Evolutionary conservation across 2,329 filamentous ascomycete species (phyloP), one percentile per base, ranked within the genome.

Genomic region (Calonectria fujianensis): DNA sequence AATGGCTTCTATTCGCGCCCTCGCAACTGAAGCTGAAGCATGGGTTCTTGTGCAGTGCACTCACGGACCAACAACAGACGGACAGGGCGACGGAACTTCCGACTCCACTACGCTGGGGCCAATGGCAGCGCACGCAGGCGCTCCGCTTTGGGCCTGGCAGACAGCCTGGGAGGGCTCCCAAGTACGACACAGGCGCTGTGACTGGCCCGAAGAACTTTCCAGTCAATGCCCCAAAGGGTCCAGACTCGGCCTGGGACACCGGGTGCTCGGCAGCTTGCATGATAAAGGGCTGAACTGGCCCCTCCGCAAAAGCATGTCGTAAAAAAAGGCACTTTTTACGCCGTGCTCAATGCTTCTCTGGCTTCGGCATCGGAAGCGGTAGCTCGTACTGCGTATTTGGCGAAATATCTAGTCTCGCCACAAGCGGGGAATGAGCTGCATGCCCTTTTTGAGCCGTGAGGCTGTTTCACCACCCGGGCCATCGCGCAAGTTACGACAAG

Each of bases 241-340:
- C 10, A 31, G 57, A 63, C 57, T 41, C 57, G 27, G 4, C 7
- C 27, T 41, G 10, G 4, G 57, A 41, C 5, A 27, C 57, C 29
- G 4, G 35, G 20, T n/a, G n/a, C 57, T 18, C 57, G 37, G 57
- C 35, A 61, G 20, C n/a, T 24, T 41, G 57, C 57, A 63, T 41
- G 14, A 61, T 18, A 61, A 63, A 63, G 35, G 57, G 57, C 57
- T 61, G 57, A 35, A 35, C 6, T 41, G 57, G 57, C 10, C 57
- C 35, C 32, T 63, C n/a, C 57, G 57, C 32, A 61, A 61, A 41
- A n/a, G 16, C 14, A 11, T 13, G 4, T 63, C 57, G 57, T 63
- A 63, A 63, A 41, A 37, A 57, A 35, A 18, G 29, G 14, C 6
- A 39, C 41, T 63, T 41, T 18, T 16, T 32, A 18, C 16, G 18